A percentile compares a stretch with the other conserved stretches of the same genome.
phyloP scores from a whole-genome alignment of 176 grass and related monocot species.

The Zizania latifolia region DNA sequence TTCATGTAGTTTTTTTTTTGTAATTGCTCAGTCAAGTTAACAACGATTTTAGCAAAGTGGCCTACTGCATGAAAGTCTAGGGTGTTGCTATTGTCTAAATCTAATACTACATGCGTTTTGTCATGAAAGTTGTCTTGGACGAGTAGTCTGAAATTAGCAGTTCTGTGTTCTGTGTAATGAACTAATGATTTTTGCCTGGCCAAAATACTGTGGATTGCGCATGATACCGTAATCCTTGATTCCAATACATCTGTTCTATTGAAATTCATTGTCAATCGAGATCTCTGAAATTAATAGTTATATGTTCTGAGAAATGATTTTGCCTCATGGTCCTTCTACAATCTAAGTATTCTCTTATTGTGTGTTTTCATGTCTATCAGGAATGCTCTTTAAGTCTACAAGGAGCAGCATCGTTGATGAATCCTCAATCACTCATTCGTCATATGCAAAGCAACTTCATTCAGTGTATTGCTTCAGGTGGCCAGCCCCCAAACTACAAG shows the following conservation, averaged over 20 bases:
- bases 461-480: conserved; percentile 95
- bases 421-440: conserved; percentile 79
- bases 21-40: neutral
- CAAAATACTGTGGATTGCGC: neutral
- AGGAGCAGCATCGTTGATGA: conserved; percentile 67
- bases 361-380: conserved; percentile 30
- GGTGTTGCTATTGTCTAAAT: neutral
- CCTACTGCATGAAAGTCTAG: neutral
- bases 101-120: neutral
- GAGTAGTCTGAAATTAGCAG: neutral
- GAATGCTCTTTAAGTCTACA: conserved; percentile 70
- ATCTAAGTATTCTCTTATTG: neutral
- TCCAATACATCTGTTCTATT: neutral
- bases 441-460: conserved; percentile 87
- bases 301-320: neutral
- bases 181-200: conserved; percentile 1
- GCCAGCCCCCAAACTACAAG: conserved; percentile 94
- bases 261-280: neutral
- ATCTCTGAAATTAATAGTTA: neutral
- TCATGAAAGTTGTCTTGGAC: neutral
- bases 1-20: neutral
- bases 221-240: neutral
- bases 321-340: neutral
- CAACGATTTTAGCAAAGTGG: neutral
- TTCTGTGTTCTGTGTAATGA: neutral